Conservation (phyloP, 129 eudicot genomes). For the Deinandra increscens region DNA sequence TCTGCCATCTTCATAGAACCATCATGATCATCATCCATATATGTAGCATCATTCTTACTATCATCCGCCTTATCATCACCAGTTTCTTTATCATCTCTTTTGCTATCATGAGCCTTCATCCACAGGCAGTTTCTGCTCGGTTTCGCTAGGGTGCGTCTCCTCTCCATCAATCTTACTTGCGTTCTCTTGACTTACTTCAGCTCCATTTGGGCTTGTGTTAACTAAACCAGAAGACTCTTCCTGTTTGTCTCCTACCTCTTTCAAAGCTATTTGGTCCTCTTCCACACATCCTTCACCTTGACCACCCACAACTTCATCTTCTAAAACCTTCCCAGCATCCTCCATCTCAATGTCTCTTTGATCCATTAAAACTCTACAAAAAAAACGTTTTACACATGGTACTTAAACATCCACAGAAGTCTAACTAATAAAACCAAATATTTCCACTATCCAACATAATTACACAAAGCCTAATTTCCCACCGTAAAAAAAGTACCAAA, state of each 20-base stretch:
- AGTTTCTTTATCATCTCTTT: not conserved
- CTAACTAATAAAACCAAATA: not conserved
- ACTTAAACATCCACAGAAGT: not conserved
- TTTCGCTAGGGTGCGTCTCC: constrained; percentile 20
- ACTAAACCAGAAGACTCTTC: constrained; percentile 25
- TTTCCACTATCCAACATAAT: not conserved
- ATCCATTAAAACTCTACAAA: constrained; percentile 38
- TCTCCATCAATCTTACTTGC: constrained; percentile 16
- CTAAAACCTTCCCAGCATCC: constrained; percentile 40
- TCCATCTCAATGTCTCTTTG: constrained; percentile 55
- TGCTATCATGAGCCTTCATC: constrained; percentile 33
- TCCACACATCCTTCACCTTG: constrained; percentile 20
- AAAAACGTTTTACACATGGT: not conserved
- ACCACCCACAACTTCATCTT: constrained; percentile 29
- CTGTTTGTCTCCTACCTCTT: constrained; percentile 25
- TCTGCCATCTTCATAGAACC: constrained; percentile 30
- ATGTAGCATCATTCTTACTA: constrained; percentile 14
- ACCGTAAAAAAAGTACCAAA: constrained; percentile 2
- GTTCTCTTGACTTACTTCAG: constrained; percentile 27
- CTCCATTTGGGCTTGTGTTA: constrained; percentile 16
- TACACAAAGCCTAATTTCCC: constrained; percentile 15
- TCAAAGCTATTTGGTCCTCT: constrained; percentile 18
- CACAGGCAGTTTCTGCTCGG: constrained; percentile 25
- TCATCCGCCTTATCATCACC: constrained; percentile 20
- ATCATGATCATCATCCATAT: constrained; percentile 12